These are phyloP conservation scores for Ascochyta clinopodiicola DNA, from an alignment of 2,329 filamentous ascomycete species.

Conservation along the genomic window DNA sequence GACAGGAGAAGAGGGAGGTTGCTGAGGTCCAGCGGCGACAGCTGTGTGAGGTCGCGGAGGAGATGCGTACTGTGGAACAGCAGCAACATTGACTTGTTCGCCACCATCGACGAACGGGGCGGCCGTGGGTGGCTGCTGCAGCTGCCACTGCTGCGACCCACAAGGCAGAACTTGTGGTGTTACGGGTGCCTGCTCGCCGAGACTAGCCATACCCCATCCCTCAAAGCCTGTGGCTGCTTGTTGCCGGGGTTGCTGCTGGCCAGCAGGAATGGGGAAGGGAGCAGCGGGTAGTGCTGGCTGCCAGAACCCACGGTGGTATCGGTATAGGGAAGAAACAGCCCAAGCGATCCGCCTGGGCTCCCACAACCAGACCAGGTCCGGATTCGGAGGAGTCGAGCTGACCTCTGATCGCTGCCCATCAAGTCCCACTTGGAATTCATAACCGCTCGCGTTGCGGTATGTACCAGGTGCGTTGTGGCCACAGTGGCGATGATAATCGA, in stretches of 20 bases:
- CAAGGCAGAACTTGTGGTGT: not conserved
- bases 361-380: not conserved
- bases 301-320: not conserved
- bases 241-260: no score
- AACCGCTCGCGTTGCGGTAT: not conserved
- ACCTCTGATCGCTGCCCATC: not conserved
- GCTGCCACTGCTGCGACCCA: not conserved
- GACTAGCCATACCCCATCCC: no score
- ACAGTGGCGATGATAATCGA: not conserved
- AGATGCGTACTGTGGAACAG: not conserved
- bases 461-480: not conserved
- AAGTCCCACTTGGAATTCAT: not conserved
- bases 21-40: not conserved
- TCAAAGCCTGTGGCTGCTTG: no score
- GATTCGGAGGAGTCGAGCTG: not conserved
- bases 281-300: not conserved
- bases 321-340: not conserved
- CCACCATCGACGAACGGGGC: not conserved
- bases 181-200: not conserved
- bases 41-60: no score
- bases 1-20: not conserved
- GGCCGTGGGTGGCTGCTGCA: not conserved
- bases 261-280: not conserved
- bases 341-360: not conserved
- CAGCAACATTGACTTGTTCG: not conserved